These are phyloP conservation scores for Sicyos edulis DNA, from an alignment of 306 rosid species.

Conservation along the genomic window DNA sequence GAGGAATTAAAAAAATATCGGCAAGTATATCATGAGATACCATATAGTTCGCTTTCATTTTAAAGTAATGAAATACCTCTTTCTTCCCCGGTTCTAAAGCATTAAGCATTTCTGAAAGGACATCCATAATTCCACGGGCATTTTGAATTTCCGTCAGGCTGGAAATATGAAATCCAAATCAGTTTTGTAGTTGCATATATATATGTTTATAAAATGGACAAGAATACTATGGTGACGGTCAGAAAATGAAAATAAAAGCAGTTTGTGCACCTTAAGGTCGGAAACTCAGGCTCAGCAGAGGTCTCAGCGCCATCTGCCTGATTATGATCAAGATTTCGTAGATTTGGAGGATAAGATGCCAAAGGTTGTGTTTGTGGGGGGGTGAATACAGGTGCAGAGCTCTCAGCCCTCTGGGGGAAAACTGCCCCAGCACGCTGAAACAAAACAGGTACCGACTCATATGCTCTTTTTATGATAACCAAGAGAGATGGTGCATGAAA, in stretches of 20 bases:
- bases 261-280: slow-evolving; percentile 64
- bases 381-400: slow-evolving; percentile 76
- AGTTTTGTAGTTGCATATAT: neutral
- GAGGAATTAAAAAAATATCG: neutral
- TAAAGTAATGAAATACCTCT: slow-evolving; percentile 49
- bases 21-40: neutral
- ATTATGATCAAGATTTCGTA: slow-evolving; percentile 39
- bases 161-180: slow-evolving; percentile 24
- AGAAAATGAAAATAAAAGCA: slow-evolving; percentile 23
- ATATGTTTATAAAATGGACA: neutral
- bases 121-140: slow-evolving; percentile 95
- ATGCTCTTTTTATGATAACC: slow-evolving; percentile 1
- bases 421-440: slow-evolving; percentile 89
- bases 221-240: neutral
- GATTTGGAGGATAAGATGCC: slow-evolving; percentile 66
- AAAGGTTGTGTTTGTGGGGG: slow-evolving; percentile 90
- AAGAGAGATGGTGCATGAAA: slow-evolving; percentile 13
- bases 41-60: slow-evolving; percentile 4
- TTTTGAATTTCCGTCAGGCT: slow-evolving; percentile 94
- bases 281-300: slow-evolving; percentile 72
- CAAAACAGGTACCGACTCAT: slow-evolving; percentile 19
- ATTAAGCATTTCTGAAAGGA: slow-evolving; percentile 85
- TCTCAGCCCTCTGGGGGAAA: slow-evolving; percentile 81
- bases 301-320: slow-evolving; percentile 57
- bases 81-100: slow-evolving; percentile 75